These are phyloP conservation scores for Sporisorium reilianum DNA, from an alignment of 1,284 basidiomycete species.

Conservation along the genomic window DNA sequence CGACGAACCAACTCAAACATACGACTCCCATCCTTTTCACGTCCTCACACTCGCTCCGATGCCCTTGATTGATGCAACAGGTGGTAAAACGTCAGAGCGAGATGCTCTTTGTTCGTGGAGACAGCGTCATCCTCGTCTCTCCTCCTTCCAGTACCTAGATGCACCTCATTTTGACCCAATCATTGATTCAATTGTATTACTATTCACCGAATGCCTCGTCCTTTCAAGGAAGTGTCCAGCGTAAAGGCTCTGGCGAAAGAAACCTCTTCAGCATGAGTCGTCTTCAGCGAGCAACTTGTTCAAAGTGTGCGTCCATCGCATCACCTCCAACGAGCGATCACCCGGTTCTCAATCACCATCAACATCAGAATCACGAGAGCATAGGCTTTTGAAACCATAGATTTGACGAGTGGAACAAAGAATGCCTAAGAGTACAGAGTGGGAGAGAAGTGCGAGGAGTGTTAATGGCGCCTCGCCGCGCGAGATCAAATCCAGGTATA, in stretches of 20 bases:
- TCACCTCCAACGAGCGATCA: too few relatives aligned
- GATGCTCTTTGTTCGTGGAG: slow-evolving; percentile 96
- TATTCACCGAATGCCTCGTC: neutral
- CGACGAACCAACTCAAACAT: too few relatives aligned
- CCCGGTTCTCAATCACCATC: too few relatives aligned
- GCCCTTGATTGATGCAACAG: slow-evolving; percentile 71
- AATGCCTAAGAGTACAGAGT: slow-evolving; percentile 3
- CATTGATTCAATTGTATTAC: neutral
- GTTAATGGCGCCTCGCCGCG: slow-evolving; percentile 58
- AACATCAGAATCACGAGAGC: too few relatives aligned
- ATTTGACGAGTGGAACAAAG: slow-evolving; percentile 29
- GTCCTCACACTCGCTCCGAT: neutral
- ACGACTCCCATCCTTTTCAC: neutral
- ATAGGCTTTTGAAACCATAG: slow-evolving; percentile 34
- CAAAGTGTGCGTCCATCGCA: too few relatives aligned
- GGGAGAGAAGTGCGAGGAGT: slow-evolving; percentile 41
- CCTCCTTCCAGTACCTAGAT: slow-evolving; percentile 53
- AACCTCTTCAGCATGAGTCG: too few relatives aligned
- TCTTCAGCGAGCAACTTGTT: too few relatives aligned
- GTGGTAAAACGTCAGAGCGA: slow-evolving; percentile 93
- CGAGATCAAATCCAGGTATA: slow-evolving; percentile 53
- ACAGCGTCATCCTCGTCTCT: slow-evolving; percentile 70
- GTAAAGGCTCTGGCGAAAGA: too few relatives aligned
- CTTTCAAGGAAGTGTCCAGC: neutral
- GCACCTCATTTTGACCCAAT: neutral